Base-by-base conservation (phyloP, 179 eudicot genomes). In the Spergularia azorica region DNA sequence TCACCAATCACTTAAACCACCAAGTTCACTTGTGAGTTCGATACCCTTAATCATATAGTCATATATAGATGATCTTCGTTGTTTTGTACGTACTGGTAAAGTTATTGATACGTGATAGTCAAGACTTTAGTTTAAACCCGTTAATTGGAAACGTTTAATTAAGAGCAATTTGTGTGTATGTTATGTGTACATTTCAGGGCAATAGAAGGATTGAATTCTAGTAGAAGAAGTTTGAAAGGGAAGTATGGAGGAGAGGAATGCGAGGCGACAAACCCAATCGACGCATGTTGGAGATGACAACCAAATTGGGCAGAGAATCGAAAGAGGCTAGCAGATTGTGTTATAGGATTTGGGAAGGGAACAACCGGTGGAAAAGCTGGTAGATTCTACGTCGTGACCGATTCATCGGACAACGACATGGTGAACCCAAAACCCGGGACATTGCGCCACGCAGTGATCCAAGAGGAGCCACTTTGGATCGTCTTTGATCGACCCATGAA, bases 291-390 rank as follows among this genome's bases (percentile, higher is more conserved):
- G 91, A 70, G 89, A 17, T 88, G 91, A 68, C 77, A 74, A 4
- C 59, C 67, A 9, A 67, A 86, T 18, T 88, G 91, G 91, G 82
- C 68, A 6, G 60, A 38, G 16, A 80, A 88, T 48, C 80, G 91
- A 13, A 68, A 83, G 64, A 74, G 70, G 32, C 69, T 88, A 48
- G 91, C 91, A 58, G 81, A 84, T 32, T 88, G 91, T 41, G 89
- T 62, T 0, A 64, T 77, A 0, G 91, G 91, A 2, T 88, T 86
- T 12, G 91, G 86, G 0, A 69, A 43, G 7, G 81, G 83, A 0
- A 81, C 88, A n/a, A 81, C 82, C 16, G 91, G 91, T 3, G 91
- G 91, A 0, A 84, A 75, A 46, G 81, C 43, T 0, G 91, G 91
- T 6, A 54, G 46, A 7, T 43, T 48, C 43, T 88, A 88, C 21